Evolutionary conservation across 1,284 basidiomycete species (phyloP), one percentile per base, ranked within the genome.

Genomic region (Rhodotorula sp.): DNA sequence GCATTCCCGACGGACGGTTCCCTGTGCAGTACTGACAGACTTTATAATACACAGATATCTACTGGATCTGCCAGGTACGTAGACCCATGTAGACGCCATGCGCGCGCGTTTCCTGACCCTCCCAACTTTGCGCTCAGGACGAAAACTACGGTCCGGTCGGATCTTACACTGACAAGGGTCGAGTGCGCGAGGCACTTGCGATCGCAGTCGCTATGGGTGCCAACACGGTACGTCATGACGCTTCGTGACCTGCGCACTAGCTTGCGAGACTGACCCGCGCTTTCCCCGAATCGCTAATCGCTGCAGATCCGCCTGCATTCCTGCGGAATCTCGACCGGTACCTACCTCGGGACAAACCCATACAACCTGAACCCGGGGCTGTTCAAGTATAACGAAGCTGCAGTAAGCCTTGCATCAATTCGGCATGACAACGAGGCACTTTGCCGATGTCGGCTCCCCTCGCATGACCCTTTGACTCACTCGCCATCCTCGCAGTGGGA

Each of bases 191-290:
- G 16, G 70, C 70, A 8, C 56, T 74, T 21, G 70, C 73, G 3
- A 74, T 74, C 20, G 70, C 73, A 0, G 73, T 72, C 20, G 73
- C 73, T 4, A 74, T 74, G 73, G 73, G 73, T 26, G 67, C 70
- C 20, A 74, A 67, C 49, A 72, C 73, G 23, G 62, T 67, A 29
- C 49, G 18, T n/a, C 21, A 34, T n/a, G 23, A 18, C 58, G 18
- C 21, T 14, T 34, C 15, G 18, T 16, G 15, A 1, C 7, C 39
- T 2, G 39, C 51, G 48, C 15, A 43, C 7, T 21, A 3, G 39
- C 39, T 43, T 43, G 39, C 39, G 20, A 1, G 29, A 56, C 54
- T 26, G 29, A 49, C 4, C n/a, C 8, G 20, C 15, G 12, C 7
- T 16, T 20, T 21, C 29, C 6, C 8, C 15, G 20, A 43, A 14